phyloP scores from a whole-genome alignment of 106 monocot genomes.

The Agapanthus africanus region DNA sequence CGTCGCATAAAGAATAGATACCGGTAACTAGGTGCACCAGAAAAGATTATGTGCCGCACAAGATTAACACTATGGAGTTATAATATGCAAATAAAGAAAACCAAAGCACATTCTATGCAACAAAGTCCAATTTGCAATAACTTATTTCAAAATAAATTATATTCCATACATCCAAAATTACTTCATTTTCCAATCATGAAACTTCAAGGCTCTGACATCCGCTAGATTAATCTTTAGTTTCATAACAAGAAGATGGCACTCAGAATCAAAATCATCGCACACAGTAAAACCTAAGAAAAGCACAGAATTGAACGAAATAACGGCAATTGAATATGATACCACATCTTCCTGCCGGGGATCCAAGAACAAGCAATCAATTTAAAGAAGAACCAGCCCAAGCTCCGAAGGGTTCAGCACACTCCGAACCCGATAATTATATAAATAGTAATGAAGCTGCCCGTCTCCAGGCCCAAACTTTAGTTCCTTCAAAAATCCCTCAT shows the following conservation, averaged over 20 bases:
- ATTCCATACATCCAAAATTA: background rate
- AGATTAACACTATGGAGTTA: no score
- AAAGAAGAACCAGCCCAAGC: conserved; percentile 69
- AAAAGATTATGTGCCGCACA: background rate
- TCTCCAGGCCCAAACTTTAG: conserved; percentile 70
- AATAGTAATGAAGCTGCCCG: conserved; percentile 79
- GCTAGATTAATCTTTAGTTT: background rate
- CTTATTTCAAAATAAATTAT: background rate
- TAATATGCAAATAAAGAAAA: background rate
- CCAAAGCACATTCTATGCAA: background rate
- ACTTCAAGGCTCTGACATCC: conserved; percentile 1
- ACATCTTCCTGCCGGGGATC: background rate
- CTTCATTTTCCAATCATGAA: background rate
- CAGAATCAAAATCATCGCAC: background rate
- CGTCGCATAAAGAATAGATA: background rate
- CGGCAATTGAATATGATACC: background rate
- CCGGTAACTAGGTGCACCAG: background rate
- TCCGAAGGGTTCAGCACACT: conserved; percentile 41
- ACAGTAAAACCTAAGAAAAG: background rate
- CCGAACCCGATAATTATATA: conserved; percentile 55
- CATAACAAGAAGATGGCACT: background rate
- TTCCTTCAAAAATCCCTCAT: conserved; percentile 71
- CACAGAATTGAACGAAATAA: background rate
- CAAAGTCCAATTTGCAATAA: background rate
- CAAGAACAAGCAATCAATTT: background rate